phyloP scores from a whole-genome alignment of 2,329 filamentous ascomycete genomes.

The Clarireedia paspali region DNA sequence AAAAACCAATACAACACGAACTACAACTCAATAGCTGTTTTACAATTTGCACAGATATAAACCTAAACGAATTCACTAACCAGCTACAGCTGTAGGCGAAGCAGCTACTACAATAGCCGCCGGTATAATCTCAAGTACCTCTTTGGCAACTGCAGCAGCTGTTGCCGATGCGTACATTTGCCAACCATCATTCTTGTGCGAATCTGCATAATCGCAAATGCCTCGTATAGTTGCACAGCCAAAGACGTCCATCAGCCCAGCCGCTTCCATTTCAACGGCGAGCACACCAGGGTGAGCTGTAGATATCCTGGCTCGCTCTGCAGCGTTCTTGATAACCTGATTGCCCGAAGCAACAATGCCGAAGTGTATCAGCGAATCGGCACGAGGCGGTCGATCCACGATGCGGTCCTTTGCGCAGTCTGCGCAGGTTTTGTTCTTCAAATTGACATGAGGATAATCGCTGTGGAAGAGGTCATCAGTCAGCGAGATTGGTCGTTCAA shows the following conservation, averaged over 20 bases:
- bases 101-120: too few relatives aligned
- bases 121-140: neutral
- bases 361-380: conserved; percentile 32
- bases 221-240: conserved; percentile 12
- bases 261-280: too few relatives aligned
- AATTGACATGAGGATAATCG: neutral
- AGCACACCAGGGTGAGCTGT: conserved; percentile 3
- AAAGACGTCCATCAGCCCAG: too few relatives aligned
- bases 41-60: too few relatives aligned
- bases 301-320: neutral
- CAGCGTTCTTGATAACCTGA: neutral
- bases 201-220: conserved; percentile 13
- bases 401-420: neutral
- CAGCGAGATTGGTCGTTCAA: neutral
- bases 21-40: too few relatives aligned
- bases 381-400: neutral
- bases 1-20: too few relatives aligned
- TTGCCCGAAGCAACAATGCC: neutral
- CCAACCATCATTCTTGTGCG: conserved; percentile 9
- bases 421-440: neutral
- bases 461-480: neutral
- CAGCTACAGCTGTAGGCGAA: too few relatives aligned
- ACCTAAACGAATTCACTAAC: too few relatives aligned
- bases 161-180: conserved; percentile 8
- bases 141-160: conserved; percentile 10